phyloP scores from a whole-genome alignment of 2,329 filamentous ascomycete genomes.

The Clathrospora elynae region DNA sequence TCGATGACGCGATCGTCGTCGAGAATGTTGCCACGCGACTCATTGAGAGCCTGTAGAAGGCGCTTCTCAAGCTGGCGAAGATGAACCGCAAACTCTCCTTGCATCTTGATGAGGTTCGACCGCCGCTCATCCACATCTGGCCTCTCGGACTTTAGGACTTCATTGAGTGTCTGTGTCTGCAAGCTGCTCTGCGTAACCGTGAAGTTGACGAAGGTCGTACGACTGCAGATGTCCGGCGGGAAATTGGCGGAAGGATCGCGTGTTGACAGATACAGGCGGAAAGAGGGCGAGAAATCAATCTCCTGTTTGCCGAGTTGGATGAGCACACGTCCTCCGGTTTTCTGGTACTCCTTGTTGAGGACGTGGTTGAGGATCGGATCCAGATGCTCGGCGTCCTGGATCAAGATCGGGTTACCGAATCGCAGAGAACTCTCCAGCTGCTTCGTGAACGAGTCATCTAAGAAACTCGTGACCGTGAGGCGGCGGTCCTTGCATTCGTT shows the following conservation, averaged over 20 bases:
- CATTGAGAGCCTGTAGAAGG: constrained; percentile 91
- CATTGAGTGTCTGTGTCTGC: constrained; percentile 95
- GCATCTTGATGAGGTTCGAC: constrained; percentile 96
- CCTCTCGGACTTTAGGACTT: constrained; percentile 95
- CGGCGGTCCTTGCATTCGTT: constrained; percentile 92
- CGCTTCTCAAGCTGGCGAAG: constrained; percentile 93
- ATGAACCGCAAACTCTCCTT: constrained; percentile 99
- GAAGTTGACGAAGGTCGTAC: constrained; percentile 99
- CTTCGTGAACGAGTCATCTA: constrained; percentile 97
- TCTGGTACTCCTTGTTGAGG: constrained; percentile 99
- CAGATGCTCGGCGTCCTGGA: constrained; percentile 95
- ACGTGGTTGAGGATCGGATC: constrained; percentile 98
- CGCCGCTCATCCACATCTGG: constrained; percentile 96
- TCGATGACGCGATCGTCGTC: constrained; percentile 98
- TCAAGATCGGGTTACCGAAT: constrained; percentile 97
- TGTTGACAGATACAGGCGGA: constrained; percentile 93
- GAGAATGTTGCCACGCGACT: constrained; percentile 95
- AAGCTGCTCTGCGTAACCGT: constrained; percentile 98
- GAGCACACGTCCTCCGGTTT: constrained; percentile 94
- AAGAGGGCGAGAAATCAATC: constrained; percentile 97
- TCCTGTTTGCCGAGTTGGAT: constrained; percentile 99
- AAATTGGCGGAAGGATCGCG: constrained; percentile 95
- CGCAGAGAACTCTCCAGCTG: constrained; percentile 95
- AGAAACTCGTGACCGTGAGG: constrained; percentile 94
- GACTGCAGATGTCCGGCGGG: constrained; percentile 94